Evolutionary conservation across 1,284 basidiomycete genomes (phyloP).

Genomic region (Spongiforma sp.): DNA sequence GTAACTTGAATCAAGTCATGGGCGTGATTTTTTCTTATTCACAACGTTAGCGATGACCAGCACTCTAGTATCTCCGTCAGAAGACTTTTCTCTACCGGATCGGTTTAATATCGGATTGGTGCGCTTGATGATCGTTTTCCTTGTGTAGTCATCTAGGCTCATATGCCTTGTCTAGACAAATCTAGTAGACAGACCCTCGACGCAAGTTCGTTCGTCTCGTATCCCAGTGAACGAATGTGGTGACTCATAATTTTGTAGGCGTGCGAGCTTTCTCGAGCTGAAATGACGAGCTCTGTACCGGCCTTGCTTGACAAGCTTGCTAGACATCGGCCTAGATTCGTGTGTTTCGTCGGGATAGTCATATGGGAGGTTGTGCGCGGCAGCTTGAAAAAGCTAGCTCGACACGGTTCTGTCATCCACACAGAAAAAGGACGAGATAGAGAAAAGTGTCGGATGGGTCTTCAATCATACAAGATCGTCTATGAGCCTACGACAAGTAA

Average conservation of each 20-base stretch:
- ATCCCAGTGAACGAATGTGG: neutral
- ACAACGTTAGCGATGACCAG: too few relatives aligned
- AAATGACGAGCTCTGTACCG: constrained; percentile 48
- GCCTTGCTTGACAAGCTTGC: constrained; percentile 45
- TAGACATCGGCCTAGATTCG: constrained; percentile 42
- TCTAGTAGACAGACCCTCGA: constrained; percentile 51
- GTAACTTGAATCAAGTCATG: too few relatives aligned
- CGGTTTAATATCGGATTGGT: constrained; percentile 51
- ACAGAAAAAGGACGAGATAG: neutral
- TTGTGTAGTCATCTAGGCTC: neutral
- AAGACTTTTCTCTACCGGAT: constrained; percentile 43
- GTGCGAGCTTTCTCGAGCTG: constrained; percentile 49
- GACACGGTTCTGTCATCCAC: neutral
- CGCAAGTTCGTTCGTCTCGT: constrained; percentile 45
- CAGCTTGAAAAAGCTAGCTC: constrained; percentile 12
- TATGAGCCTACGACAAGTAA: constrained; percentile 14
- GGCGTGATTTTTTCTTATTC: too few relatives aligned
- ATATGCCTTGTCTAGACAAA: constrained; percentile 48
- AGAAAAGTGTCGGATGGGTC: constrained; percentile 21
- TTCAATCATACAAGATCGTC: constrained; percentile 33
- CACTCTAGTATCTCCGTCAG: constrained; percentile 38
- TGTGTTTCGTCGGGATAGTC: constrained; percentile 56
- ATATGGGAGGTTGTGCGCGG: constrained; percentile 52
- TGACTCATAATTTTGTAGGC: constrained; percentile 34
- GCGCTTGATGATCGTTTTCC: constrained; percentile 2